Percentiles rank a stretch among this genome's conserved stretches.
These are phyloP conservation scores for Blastobotrys capitulatus DNA, from an alignment of 1,139 yeast species.

Conservation along the genomic window DNA sequence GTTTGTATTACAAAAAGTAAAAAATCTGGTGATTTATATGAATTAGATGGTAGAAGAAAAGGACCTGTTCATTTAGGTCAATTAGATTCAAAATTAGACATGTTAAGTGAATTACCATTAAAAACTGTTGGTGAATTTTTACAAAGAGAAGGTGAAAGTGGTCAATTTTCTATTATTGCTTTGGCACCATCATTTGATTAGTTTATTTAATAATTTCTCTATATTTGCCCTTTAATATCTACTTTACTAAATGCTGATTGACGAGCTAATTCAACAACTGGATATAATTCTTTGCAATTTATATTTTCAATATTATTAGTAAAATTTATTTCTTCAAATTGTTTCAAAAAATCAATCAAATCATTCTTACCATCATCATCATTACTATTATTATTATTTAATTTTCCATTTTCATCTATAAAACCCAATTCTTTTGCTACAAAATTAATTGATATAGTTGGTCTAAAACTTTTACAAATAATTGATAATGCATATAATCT, in stretches of 20 bases:
- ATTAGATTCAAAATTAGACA: constrained; percentile 41
- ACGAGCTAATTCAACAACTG: constrained; percentile 41
- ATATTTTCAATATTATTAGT: constrained; percentile 12
- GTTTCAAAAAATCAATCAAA: constrained; percentile 7
- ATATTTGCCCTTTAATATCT: constrained; percentile 84
- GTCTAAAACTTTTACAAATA: constrained; percentile 57
- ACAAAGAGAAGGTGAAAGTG: constrained; percentile 35
- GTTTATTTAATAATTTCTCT: background rate
- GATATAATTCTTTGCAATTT: constrained; percentile 42
- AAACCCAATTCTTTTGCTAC: constrained; percentile 47
- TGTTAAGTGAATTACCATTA: constrained; percentile 47
- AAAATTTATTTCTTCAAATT: constrained; percentile 8
- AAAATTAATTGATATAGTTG: constrained; percentile 41
- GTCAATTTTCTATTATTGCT: constrained; percentile 36
- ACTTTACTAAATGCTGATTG: constrained; percentile 51
- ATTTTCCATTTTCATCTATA: constrained; percentile 27
- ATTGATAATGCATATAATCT: constrained; percentile 55
- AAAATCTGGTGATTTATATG: constrained; percentile 48
- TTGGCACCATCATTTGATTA: constrained; percentile 22
- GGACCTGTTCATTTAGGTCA: constrained; percentile 70
- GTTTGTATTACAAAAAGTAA: constrained; percentile 60
- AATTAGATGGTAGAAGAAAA: constrained; percentile 80
- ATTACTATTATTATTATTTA: too few species aligned
- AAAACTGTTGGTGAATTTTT: constrained; percentile 62
- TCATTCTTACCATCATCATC: constrained; percentile 2